These are phyloP conservation scores for Colletotrichum sublineola DNA, from an alignment of 2,329 filamentous ascomycete genomes.

Conservation along the genomic window DNA sequence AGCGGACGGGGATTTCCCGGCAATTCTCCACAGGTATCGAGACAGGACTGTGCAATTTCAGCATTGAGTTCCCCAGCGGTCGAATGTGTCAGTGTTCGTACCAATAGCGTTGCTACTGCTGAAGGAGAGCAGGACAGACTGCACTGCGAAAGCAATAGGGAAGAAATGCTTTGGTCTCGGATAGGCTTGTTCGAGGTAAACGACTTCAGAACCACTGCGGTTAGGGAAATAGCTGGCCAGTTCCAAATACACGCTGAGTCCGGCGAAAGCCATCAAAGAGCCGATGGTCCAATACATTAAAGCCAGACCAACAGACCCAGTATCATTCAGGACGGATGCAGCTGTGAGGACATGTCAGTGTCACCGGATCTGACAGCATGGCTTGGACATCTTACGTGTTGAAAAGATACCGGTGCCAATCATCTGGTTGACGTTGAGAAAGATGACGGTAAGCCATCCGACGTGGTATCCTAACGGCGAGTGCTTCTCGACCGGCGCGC, in stretches of 20 bases:
- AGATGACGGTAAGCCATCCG: constrained; percentile 67
- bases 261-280: constrained; percentile 67
- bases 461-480: constrained; percentile 73
- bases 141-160: constrained; percentile 73
- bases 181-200: constrained; percentile 77
- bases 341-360: constrained; percentile 55
- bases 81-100: constrained; percentile 33
- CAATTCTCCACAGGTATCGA: constrained; percentile 72
- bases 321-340: constrained; percentile 66
- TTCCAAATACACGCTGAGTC: constrained; percentile 73
- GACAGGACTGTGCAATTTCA: constrained; percentile 62
- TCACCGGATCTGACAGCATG: neutral
- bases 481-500: constrained; percentile 70
- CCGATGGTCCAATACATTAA: constrained; percentile 76
- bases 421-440: constrained; percentile 73
- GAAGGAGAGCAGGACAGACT: constrained; percentile 74
- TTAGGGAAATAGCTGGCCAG: constrained; percentile 75
- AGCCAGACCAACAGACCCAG: constrained; percentile 72
- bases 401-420: constrained; percentile 74
- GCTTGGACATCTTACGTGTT: constrained; percentile 62
- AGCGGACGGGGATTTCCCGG: constrained; percentile 60
- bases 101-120: constrained; percentile 74
- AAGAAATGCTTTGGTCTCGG: constrained; percentile 74
- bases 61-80: rapidly evolving
- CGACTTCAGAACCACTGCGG: constrained; percentile 74